Evolutionary conservation across 352 stramenopile species (phyloP).

Genomic region (Phytophthora nicotianae): DNA sequence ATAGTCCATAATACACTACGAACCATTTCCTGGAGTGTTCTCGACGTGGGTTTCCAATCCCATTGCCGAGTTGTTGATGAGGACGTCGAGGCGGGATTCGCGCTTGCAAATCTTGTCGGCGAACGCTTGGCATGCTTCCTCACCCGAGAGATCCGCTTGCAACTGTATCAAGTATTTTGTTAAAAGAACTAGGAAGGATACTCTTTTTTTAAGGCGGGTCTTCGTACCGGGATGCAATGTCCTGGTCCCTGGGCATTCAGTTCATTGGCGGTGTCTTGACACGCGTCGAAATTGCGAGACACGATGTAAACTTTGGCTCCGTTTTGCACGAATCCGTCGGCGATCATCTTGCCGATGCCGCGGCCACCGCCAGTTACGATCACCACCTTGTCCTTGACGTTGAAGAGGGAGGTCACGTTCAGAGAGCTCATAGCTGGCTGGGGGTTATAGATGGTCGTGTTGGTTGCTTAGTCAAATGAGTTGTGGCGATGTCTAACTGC

Average conservation of each 20-base stretch:
- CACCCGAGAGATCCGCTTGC: conserved; percentile 34
- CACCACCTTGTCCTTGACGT: conserved; percentile 79
- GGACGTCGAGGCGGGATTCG: conserved; percentile 85
- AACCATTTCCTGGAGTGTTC: conserved; percentile 51
- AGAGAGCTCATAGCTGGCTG: conserved; percentile 28
- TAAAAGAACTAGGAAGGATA: no score
- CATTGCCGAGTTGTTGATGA: conserved; percentile 93
- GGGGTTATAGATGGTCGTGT: neutral
- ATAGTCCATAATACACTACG: neutral
- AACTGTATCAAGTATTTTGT: conserved; percentile 17
- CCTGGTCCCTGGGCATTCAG: conserved; percentile 65
- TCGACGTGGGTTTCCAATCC: conserved; percentile 22
- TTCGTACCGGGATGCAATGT: conserved; percentile 59
- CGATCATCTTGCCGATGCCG: conserved; percentile 97
- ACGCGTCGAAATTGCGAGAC: conserved; percentile 85
- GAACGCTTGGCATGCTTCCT: conserved; percentile 38
- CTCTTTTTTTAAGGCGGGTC: no score
- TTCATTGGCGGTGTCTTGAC: conserved; percentile 70
- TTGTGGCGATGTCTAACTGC: neutral
- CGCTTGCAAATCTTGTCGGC: conserved; percentile 76
- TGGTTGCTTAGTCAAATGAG: neutral
- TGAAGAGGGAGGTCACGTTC: conserved; percentile 28
- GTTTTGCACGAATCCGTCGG: conserved; percentile 91
- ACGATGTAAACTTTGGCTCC: conserved; percentile 94
- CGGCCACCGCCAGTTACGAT: conserved; percentile 93